These are phyloP conservation scores for Chloromonas sp. DNA, from an alignment of 163 green algal species.

Conservation along the genomic window DNA sequence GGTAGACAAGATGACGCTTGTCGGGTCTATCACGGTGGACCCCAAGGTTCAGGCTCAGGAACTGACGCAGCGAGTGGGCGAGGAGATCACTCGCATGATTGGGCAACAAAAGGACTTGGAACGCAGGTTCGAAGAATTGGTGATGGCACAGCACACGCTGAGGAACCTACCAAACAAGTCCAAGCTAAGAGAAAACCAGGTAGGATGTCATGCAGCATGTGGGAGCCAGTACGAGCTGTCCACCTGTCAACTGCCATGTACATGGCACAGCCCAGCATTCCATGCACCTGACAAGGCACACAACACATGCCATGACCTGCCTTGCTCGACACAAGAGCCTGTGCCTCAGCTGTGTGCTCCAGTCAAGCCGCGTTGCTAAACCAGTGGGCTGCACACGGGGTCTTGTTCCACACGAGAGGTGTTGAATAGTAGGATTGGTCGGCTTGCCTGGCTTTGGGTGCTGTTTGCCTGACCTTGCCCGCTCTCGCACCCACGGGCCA, in stretches of 20 bases:
- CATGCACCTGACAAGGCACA: too few relatives aligned
- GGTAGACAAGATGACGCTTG: conserved; percentile 51
- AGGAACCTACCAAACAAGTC: conserved; percentile 61
- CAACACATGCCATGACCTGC: too few relatives aligned
- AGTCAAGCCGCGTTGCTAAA: too few relatives aligned
- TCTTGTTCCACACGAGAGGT: too few relatives aligned
- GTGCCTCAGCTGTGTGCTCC: too few relatives aligned
- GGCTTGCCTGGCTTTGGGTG: too few relatives aligned
- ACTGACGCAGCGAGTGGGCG: conserved; percentile 62
- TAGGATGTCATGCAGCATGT: conserved; percentile 5
- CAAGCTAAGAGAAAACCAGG: conserved; percentile 61
- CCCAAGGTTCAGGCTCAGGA: conserved; percentile 61
- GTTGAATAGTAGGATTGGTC: too few relatives aligned
- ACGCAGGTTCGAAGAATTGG: conserved; percentile 53
- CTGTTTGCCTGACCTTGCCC: too few relatives aligned
- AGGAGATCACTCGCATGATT: conserved; percentile 71
- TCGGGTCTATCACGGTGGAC: conserved; percentile 54
- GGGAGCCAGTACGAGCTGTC: not conserved
- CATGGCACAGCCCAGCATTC: not conserved
- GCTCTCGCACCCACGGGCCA: too few relatives aligned
- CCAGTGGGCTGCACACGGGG: too few relatives aligned
- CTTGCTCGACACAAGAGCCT: too few relatives aligned
- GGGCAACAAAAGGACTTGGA: conserved; percentile 67
- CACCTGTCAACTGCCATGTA: not conserved
- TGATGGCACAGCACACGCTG: conserved; percentile 52